Conservation (phyloP, 306 rosid genomes). For the Pterocarpus santalinus region DNA sequence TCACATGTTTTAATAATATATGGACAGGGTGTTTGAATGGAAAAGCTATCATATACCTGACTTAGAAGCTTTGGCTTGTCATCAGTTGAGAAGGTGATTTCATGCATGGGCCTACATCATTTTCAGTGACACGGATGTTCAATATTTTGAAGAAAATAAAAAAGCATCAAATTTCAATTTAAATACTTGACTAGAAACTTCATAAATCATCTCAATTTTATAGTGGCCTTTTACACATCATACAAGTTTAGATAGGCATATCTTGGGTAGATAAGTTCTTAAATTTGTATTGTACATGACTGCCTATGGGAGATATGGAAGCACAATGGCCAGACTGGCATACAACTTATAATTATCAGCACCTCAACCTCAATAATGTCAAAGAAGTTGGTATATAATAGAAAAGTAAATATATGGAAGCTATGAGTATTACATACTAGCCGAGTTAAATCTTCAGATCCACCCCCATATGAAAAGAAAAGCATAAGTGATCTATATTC, state of each 20-base stretch:
- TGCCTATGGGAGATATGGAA: background rate
- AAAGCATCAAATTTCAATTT: conserved; percentile 28
- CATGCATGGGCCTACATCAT: conserved; percentile 96
- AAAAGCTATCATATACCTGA: conserved; percentile 71
- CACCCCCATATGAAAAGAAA: conserved; percentile 35
- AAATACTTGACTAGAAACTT: conserved; percentile 28
- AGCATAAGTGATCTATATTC: conserved; percentile 27
- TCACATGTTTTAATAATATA: background rate
- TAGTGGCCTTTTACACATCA: conserved; percentile 3
- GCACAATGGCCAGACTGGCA: background rate
- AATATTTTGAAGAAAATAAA: conserved; percentile 24
- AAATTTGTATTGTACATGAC: conserved; percentile 15
- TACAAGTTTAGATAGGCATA: conserved; percentile 37
- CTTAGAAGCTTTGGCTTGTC: conserved; percentile 98
- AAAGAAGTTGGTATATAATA: conserved; percentile 4
- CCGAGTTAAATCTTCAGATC: conserved; percentile 40
- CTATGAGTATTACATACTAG: conserved; percentile 33
- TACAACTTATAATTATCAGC: conserved; percentile 30
- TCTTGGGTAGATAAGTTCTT: conserved; percentile 38
- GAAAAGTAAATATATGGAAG: conserved; percentile 33
- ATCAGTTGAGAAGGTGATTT: conserved; percentile 92
- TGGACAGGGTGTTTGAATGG: background rate
- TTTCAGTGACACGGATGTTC: conserved; percentile 45
- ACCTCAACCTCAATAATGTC: conserved; percentile 40
- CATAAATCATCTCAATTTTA: conserved; percentile 36